Base-by-base conservation (phyloP, 768 basidiomycete species). In the Podaxis mareebaensis region DNA sequence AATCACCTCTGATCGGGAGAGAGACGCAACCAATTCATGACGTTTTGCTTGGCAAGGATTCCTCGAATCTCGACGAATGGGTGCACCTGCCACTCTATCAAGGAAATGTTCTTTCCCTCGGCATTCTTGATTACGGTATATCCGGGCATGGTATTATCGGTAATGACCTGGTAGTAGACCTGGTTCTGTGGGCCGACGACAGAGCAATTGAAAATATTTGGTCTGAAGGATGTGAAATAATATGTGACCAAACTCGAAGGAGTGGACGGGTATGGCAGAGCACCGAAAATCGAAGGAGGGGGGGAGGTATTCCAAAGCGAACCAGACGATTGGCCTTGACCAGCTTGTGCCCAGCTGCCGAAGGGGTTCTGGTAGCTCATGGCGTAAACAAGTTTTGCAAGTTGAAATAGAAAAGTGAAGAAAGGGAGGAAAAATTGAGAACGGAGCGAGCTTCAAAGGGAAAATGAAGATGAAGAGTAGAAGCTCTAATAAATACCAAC, bases 261-360 rank as follows among this genome's bases (percentile, higher is more conserved):
- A 33, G 76, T 61, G 24, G 73, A 58, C 0, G 84, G 80, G 67
- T 84, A 86, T 30, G 88, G 88, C 20, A 89, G 82, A 0, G 86
- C 87, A 4, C 88, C 88, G 67, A 83, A 85, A 62, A 88, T 73
- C 53, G 88, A 88, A 53, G 86, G 83, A 4, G 77, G 69, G 10
- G 75, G 69, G 26, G 39, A 38, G 22, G 62, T 60, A 20, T 68
- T 66, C 70, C 68, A 71, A 3, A 65, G 65, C 8, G 67, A 58
- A 39, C 58, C 58, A 20, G 65, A 58, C 24, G 74, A 74, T 26
- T 64, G 67, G 7, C 70, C 69, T 53, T 74, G 70, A 26, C 69
- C 72, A 46, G 66, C 63, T 39, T 74, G 71, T 28, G 71, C 66
- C 77, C 78, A 80, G 68, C 72, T 72, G 58, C 70, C 73, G 67